phyloP scores from a whole-genome alignment of 2,329 filamentous ascomycete genomes.

The Tolypocladium tundrense region DNA sequence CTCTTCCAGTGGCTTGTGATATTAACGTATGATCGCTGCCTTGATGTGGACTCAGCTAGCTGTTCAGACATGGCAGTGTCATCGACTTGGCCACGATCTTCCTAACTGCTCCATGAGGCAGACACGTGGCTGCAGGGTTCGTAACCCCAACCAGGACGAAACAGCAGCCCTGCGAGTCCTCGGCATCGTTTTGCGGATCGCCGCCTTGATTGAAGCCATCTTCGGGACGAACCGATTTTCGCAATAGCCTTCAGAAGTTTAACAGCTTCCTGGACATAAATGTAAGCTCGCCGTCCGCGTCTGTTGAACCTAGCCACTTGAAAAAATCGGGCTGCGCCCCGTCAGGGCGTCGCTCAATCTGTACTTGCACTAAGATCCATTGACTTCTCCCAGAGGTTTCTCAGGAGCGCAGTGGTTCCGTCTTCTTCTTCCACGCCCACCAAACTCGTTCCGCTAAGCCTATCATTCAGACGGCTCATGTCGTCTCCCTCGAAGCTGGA shows the following conservation, averaged over 20 bases:
- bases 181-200: not conserved
- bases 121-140: not conserved
- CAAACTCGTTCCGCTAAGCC: slow-evolving; percentile 39
- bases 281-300: not conserved
- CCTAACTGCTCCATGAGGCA: not conserved
- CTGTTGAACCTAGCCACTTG: not conserved
- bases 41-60: not conserved
- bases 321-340: not conserved
- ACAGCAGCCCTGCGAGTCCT: not conserved
- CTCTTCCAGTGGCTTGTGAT: not conserved
- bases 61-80: not conserved
- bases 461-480: slow-evolving; percentile 26
- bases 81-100: not conserved
- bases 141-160: not conserved
- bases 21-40: not conserved
- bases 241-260: not conserved
- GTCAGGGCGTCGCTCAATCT: slow-evolving; percentile 6
- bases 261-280: not conserved
- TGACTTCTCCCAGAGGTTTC: slow-evolving; percentile 53
- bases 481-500: slow-evolving; percentile 38
- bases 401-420: slow-evolving; percentile 38
- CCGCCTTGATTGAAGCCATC: not conserved
- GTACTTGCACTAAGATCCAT: slow-evolving; percentile 45
- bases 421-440: slow-evolving; percentile 40
- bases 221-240: not conserved